These are phyloP conservation scores for Pezizomycotina sp. DNA, from an alignment of 2,329 filamentous ascomycete species.

Conservation along the genomic window DNA sequence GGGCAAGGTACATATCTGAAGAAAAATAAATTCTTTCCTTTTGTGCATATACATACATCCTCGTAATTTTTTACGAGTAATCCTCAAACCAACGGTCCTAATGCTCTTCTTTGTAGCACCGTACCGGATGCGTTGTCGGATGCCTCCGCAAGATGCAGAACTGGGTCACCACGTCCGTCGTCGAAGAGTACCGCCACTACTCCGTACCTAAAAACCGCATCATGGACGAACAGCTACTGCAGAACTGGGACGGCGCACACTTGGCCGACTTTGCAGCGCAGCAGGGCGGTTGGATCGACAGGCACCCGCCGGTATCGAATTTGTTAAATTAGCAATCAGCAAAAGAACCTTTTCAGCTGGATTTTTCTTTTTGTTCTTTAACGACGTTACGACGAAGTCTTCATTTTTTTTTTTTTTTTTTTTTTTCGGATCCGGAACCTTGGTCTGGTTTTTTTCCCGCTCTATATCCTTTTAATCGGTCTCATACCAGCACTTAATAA, in stretches of 20 bases:
- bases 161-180: slow-evolving; percentile 44
- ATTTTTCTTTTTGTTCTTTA: no score
- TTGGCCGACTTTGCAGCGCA: no score
- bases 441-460: no score
- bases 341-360: no score
- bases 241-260: slow-evolving; percentile 23
- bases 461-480: no score
- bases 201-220: slow-evolving; percentile 24
- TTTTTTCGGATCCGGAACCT: no score
- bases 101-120: slow-evolving; percentile 40
- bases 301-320: no score
- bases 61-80: background rate
- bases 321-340: no score
- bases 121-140: slow-evolving; percentile 76
- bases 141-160: slow-evolving; percentile 58
- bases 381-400: no score
- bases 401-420: no score
- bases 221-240: slow-evolving; percentile 24
- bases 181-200: slow-evolving; percentile 45
- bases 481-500: no score
- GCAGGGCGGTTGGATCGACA: no score
- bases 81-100: background rate
- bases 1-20: slow-evolving; percentile 45
- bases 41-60: background rate
- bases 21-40: background rate